phyloP scores from a whole-genome alignment of 768 basidiomycete genomes.

The Tylopilus felleus region DNA sequence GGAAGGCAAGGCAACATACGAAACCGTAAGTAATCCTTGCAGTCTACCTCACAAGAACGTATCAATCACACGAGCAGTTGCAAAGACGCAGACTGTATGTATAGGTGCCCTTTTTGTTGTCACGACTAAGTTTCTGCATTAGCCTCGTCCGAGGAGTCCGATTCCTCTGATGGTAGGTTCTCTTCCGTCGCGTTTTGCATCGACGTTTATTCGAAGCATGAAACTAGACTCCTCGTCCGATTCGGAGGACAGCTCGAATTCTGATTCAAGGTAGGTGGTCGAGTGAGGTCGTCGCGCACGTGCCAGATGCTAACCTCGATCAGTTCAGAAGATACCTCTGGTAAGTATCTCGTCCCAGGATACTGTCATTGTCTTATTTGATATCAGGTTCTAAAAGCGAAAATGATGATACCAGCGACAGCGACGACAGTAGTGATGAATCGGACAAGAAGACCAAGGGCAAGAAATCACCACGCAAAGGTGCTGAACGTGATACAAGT shows the following conservation, averaged over 20 bases:
- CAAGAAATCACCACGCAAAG: slow-evolving; percentile 7
- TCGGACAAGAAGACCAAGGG: neutral
- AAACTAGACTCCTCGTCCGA: slow-evolving; percentile 19
- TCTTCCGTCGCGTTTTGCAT: neutral
- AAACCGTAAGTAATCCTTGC: slow-evolving; percentile 24
- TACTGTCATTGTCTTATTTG: neutral
- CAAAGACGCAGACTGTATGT: slow-evolving; percentile 23
- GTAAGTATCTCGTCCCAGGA: slow-evolving; percentile 12
- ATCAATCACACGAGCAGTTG: slow-evolving; percentile 12
- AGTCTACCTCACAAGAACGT: neutral
- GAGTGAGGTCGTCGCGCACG: neutral
- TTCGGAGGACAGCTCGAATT: slow-evolving; percentile 23
- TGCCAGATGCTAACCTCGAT: slow-evolving; percentile 3
- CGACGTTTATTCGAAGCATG: neutral
- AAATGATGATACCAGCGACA: slow-evolving; percentile 10
- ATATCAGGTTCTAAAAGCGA: slow-evolving; percentile 16
- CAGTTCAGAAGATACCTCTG: slow-evolving; percentile 21
- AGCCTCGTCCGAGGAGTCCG: slow-evolving; percentile 24
- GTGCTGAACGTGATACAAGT: slow-evolving; percentile 36
- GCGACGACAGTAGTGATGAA: slow-evolving; percentile 6
- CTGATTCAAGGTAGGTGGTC: slow-evolving; percentile 24
- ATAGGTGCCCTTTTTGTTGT: neutral
- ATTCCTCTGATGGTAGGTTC: slow-evolving; percentile 26
- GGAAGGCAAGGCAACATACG: slow-evolving; percentile 44
- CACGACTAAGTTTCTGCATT: slow-evolving; percentile 8